These are phyloP conservation scores for Xenoacremonium recifei DNA, from an alignment of 2,329 filamentous ascomycete species.

Conservation along the genomic window DNA sequence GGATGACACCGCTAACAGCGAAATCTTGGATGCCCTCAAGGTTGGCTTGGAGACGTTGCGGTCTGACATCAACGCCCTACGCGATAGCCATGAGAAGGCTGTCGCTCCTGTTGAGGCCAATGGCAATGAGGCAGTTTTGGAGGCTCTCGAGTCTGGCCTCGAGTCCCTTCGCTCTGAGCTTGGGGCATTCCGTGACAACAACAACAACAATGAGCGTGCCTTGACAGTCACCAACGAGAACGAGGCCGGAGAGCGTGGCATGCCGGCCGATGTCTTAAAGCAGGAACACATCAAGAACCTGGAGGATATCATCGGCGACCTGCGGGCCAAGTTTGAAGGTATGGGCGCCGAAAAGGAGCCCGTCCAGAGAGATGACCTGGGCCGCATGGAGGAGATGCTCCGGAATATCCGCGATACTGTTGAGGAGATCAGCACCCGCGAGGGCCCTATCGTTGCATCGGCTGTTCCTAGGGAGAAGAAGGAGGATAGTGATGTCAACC, in stretches of 20 bases:
- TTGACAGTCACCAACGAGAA: conserved; percentile 38
- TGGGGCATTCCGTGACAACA: conserved; percentile 65
- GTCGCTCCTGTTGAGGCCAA: conserved; percentile 52
- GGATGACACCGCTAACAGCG: conserved; percentile 63
- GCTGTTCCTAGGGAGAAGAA: conserved; percentile 14
- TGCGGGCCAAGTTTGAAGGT: conserved; percentile 77
- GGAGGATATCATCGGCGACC: conserved; percentile 77
- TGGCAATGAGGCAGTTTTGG: conserved; percentile 86
- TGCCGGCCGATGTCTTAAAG: conserved; percentile 53
- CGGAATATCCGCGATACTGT: conserved; percentile 48
- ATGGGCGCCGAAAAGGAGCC: conserved; percentile 33
- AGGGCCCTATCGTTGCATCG: conserved; percentile 17
- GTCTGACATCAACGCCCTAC: conserved; percentile 42
- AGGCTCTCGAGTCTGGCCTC: conserved; percentile 81
- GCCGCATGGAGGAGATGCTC: conserved; percentile 52
- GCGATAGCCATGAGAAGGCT: conserved; percentile 55
- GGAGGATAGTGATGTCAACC: conserved; percentile 18
- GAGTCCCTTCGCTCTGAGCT: conserved; percentile 75
- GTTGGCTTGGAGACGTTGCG: conserved; percentile 62
- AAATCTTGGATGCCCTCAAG: conserved; percentile 78
- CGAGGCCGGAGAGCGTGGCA: conserved; percentile 23
- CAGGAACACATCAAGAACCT: conserved; percentile 80
- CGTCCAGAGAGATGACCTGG: conserved; percentile 53
- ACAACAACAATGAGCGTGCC: conserved; percentile 43
- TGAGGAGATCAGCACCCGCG: conserved; percentile 41